Evolutionary conservation across 805 yeast species (phyloP), one percentile per base, ranked within the genome.

Genomic region (Spathaspora hagerdaliae): DNA sequence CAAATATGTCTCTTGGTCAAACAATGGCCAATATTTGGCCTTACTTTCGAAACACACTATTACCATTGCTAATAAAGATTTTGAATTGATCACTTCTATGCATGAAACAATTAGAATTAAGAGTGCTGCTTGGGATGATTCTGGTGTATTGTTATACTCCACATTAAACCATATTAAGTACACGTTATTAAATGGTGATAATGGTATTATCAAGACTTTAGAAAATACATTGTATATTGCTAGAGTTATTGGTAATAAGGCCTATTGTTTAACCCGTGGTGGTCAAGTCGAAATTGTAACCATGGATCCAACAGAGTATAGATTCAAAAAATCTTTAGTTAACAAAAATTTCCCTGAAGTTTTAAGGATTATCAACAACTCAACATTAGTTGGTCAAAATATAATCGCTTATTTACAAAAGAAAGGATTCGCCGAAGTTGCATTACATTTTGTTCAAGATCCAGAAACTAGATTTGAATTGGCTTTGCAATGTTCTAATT

Each of bases 81-180:
- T 92, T 56, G 90, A 88, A 61, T 69, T 82, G 46, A 74, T 90
- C 36, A 82, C 92, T 44, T 82, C 96, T 1, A 78, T 90, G 81
- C 97, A 90, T 63, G 99, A 94, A 73, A 92, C 98, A 3, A 94
- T 94, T 55, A 78, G 99, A 64, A 89, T 94, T 59, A 94, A 94
- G 73, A 83, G 95, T 70, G 97, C 97, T 39, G 88, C 96, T 14
- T 94, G 97, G 97, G 98, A 94, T 65, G 97, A 90, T 56, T 74
- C 87, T 41, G 92, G 92, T 43, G 96, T 95, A 31, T 77, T 94
- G 63, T 77, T 94, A 54, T 94, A 92, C 69, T 85, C 97, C 15
- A 94, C 99, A 7, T 76, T 94, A 65, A 92, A 92, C 70, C 99
- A 94, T 65, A 85, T 95, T 69, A 94, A 92, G 70, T 94, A 92